Conservation (phyloP, 441 rosid species). For the Syzygium syzygioides region DNA sequence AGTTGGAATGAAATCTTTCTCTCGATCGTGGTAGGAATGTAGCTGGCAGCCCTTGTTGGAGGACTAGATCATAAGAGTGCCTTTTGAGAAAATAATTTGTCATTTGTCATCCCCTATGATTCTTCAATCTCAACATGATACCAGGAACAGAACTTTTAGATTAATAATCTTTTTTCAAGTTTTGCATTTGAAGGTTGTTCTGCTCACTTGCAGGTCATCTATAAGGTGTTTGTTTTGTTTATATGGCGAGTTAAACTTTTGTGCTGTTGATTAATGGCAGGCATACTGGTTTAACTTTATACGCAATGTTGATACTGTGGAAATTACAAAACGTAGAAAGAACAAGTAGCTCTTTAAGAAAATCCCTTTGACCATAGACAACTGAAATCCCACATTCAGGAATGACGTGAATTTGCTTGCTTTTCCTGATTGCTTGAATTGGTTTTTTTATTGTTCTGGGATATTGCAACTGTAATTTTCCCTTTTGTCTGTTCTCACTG, state of each 20-base stretch:
- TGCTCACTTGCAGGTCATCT: not conserved
- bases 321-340: not conserved
- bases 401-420: not conserved
- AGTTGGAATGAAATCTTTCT: not conserved
- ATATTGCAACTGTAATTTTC: too few species aligned
- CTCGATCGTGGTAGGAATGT: not conserved
- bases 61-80: not conserved
- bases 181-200: not conserved
- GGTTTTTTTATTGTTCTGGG: too few species aligned
- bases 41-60: not conserved
- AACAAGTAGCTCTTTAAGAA: not conserved
- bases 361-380: not conserved
- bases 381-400: not conserved
- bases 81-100: not conserved
- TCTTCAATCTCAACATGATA: not conserved
- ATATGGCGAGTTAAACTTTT: too few species aligned
- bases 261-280: too few species aligned
- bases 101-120: not conserved
- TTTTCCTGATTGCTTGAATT: too few species aligned
- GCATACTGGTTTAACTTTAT: too few species aligned
- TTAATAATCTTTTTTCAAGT: not conserved
- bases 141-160: not conserved
- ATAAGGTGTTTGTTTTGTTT: not conserved
- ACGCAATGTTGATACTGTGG: too few species aligned
- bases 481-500: too few species aligned